Conservation (phyloP, 768 basidiomycete genomes). For the Rhodotorula babjevae region DNA sequence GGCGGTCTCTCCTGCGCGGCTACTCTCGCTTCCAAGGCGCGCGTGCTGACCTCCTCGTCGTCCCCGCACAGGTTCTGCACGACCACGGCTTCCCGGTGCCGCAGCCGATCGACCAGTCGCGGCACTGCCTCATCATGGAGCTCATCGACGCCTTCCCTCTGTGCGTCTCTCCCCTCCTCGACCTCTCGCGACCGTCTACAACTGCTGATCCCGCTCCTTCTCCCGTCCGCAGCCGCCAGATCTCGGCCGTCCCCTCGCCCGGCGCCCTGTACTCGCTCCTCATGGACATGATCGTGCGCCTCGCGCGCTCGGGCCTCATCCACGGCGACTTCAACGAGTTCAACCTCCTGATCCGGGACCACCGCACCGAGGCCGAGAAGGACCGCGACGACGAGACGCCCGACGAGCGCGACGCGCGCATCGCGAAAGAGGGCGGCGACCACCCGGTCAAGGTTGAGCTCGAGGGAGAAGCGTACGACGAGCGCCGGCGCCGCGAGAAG, state of each 20-base stretch:
- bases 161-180: constrained; percentile 53
- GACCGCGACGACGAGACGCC: constrained; percentile 38
- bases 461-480: constrained; percentile 33
- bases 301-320: constrained; percentile 89
- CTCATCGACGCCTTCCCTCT: constrained; percentile 90
- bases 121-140: constrained; percentile 95
- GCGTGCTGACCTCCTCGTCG: too few relatives aligned
- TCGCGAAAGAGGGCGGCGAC: constrained; percentile 19
- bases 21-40: too few relatives aligned
- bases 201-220: neutral
- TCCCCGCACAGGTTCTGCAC: constrained; percentile 66
- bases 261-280: constrained; percentile 82
- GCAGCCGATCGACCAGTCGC: constrained; percentile 82
- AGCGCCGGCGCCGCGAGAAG: constrained; percentile 20
- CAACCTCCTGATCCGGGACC: constrained; percentile 83
- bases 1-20: too few relatives aligned
- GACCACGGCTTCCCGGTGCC: constrained; percentile 92
- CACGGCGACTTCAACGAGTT: constrained; percentile 99
- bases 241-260: constrained; percentile 73
- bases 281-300: constrained; percentile 93
- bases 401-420: constrained; percentile 33
- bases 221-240: constrained; percentile 76
- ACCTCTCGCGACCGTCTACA: neutral
- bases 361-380: constrained; percentile 41
- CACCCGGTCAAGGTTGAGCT: constrained; percentile 30